Evolutionary conservation across 345 rosid genomes (phyloP).

Genomic region (Physaria fendleri): DNA sequence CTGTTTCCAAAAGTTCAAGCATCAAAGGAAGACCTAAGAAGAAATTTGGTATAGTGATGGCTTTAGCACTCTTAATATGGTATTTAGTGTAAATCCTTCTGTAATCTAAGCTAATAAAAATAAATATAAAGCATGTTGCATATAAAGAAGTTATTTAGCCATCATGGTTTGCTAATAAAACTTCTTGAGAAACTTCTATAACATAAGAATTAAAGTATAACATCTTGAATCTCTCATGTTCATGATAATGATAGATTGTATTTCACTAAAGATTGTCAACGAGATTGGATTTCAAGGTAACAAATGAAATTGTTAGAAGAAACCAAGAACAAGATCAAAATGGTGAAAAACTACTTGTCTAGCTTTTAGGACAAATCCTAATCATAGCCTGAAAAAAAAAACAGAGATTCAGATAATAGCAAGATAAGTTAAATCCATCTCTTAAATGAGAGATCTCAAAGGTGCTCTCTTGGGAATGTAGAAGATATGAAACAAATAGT

Average conservation of each 20-base stretch:
- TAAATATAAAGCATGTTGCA: too few relatives aligned
- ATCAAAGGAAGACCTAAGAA: not conserved
- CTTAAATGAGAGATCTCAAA: conserved; percentile 24
- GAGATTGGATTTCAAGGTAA: conserved; percentile 18
- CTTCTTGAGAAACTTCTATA: not conserved
- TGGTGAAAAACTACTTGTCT: too few relatives aligned
- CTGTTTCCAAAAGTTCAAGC: conserved; percentile 25
- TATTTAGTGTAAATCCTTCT: conserved; percentile 4
- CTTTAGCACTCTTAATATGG: conserved; percentile 19
- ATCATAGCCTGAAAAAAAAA: conserved; percentile 23
- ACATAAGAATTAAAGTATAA: too few relatives aligned
- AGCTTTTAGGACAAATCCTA: conserved; percentile 25
- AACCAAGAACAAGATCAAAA: conserved; percentile 27
- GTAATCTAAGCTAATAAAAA: not conserved
- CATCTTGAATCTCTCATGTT: too few relatives aligned
- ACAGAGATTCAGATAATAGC: conserved; percentile 20
- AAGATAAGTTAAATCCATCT: conserved; percentile 26
- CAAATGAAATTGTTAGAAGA: conserved; percentile 29
- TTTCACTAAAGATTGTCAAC: conserved; percentile 25
- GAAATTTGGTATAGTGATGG: conserved; percentile 17
- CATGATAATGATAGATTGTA: too few relatives aligned
- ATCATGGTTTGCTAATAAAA: not conserved
- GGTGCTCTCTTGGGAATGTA: conserved; percentile 26
- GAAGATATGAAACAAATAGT: conserved; percentile 16
- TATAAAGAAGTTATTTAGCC: too few relatives aligned